Evolutionary conservation across 495 filamentous ascomycete genomes (phyloP).

Genomic region (Aspergillus kassunensis): DNA sequence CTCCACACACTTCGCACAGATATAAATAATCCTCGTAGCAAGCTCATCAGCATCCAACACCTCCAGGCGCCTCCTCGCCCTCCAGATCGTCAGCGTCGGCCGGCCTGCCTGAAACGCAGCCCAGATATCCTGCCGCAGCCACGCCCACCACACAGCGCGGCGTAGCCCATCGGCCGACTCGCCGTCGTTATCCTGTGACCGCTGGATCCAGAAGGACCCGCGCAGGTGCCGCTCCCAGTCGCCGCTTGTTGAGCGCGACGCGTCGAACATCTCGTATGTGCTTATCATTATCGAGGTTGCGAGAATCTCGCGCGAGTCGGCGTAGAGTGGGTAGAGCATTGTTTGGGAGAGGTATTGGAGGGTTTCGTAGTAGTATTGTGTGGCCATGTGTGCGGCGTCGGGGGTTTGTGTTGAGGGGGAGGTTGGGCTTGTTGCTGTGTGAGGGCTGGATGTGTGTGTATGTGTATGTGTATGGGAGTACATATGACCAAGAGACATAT

Average conservation of each 20-base stretch:
- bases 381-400: constrained; percentile 2
- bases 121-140: constrained; percentile 16
- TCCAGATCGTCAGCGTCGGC: constrained; percentile 12
- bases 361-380: constrained; percentile 21
- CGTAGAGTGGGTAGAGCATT: constrained; percentile 14
- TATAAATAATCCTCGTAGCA: constrained; percentile 8
- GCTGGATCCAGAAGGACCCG: constrained; percentile 13
- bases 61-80: neutral
- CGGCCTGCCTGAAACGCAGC: constrained; percentile 13
- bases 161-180: constrained; percentile 10
- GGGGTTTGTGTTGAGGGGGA: neutral
- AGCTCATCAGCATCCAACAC: constrained; percentile 7
- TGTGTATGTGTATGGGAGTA: no score
- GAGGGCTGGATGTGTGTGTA: neutral
- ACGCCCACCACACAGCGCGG: constrained; percentile 16
- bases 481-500: constrained; percentile 14
- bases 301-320: constrained; percentile 5
- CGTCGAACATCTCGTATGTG: constrained; percentile 17
- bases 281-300: constrained; percentile 13
- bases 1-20: constrained; percentile 6
- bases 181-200: constrained; percentile 13
- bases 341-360: constrained; percentile 24
- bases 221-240: constrained; percentile 16
- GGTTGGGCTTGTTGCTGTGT: neutral
- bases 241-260: neutral